Evolutionary conservation across 148 eudicot species (phyloP).

Genomic region (Beta vulgaris): DNA sequence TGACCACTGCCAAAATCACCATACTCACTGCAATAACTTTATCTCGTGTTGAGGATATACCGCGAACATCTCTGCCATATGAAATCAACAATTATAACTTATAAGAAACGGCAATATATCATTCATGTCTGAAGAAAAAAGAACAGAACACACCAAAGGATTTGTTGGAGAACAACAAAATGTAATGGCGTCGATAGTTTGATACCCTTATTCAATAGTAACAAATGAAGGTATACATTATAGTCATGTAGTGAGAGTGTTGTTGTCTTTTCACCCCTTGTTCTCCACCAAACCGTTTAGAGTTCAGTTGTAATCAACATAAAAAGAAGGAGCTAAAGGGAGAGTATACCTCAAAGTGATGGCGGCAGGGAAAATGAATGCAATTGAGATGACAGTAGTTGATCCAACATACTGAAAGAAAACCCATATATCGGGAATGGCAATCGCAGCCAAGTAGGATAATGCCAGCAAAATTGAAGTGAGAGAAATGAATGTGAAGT

Average conservation of each 20-base stretch:
- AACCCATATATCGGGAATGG: constrained; percentile 82
- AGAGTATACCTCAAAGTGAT: constrained; percentile 60
- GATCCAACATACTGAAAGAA: constrained; percentile 90
- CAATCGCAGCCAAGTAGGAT: constrained; percentile 61
- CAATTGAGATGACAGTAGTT: constrained; percentile 68
- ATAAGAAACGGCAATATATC: neutral
- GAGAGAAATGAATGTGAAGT: constrained; percentile 52
- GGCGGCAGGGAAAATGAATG: constrained; percentile 89
- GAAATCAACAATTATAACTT: neutral
- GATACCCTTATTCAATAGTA: too few species aligned
- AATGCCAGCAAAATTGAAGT: constrained; percentile 41
- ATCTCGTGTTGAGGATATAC: constrained; percentile 65
- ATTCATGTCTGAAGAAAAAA: neutral
- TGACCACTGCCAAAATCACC: constrained; percentile 60
- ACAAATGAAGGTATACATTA: too few species aligned
- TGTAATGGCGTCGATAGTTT: too few species aligned
- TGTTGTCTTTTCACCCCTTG: too few species aligned
- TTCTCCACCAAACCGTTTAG: too few species aligned
- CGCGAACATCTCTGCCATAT: constrained; percentile 70
- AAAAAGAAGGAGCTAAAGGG: neutral
- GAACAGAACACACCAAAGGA: too few species aligned
- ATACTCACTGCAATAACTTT: constrained; percentile 54
- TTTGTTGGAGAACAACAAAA: too few species aligned
- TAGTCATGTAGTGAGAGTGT: too few species aligned
- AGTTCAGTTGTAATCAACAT: too few species aligned